Conservation (phyloP, 2,329 filamentous ascomycete species). For the Aphanocladium album region DNA sequence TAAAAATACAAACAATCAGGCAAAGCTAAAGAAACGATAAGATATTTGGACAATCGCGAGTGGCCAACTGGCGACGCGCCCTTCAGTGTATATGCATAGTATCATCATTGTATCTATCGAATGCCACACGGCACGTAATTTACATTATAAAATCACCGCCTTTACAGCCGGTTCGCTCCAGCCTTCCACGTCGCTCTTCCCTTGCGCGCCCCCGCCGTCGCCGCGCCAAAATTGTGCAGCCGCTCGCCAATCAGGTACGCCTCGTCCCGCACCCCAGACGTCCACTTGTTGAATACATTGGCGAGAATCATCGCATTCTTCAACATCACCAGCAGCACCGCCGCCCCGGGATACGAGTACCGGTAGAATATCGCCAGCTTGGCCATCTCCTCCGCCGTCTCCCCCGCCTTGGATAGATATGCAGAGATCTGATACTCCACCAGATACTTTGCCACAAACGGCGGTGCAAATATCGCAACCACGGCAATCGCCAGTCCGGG, state of each 20-base stretch:
- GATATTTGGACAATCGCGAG: too few relatives aligned
- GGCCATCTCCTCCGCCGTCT: constrained; percentile 25
- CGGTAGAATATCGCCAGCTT: constrained; percentile 40
- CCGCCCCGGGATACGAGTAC: constrained; percentile 65
- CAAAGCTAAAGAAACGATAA: too few relatives aligned
- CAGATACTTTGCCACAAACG: constrained; percentile 44
- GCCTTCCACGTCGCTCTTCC: constrained; percentile 33
- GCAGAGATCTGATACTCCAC: constrained; percentile 22
- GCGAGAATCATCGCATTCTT: constrained; percentile 45
- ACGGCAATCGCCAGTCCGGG: constrained; percentile 61
- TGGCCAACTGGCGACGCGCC: too few relatives aligned
- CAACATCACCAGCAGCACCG: constrained; percentile 42
- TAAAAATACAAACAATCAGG: too few relatives aligned
- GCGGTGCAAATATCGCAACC: constrained; percentile 60
- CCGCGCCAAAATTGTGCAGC: constrained; percentile 81
- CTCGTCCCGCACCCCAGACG: constrained; percentile 80
- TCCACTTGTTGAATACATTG: constrained; percentile 67
- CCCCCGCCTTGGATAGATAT: constrained; percentile 1
- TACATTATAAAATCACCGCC: neutral
- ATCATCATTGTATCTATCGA: neutral
- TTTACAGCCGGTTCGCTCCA: constrained; percentile 26
- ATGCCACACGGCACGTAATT: neutral
- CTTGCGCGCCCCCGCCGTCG: constrained; percentile 32
- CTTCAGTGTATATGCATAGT: too few relatives aligned
- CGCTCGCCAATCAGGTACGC: constrained; percentile 93